A percentile compares a stretch with the other conserved stretches of the same genome.
phyloP scores from a whole-genome alignment of 1,284 basidiomycete genomes.

The Gomphus bonarii region DNA sequence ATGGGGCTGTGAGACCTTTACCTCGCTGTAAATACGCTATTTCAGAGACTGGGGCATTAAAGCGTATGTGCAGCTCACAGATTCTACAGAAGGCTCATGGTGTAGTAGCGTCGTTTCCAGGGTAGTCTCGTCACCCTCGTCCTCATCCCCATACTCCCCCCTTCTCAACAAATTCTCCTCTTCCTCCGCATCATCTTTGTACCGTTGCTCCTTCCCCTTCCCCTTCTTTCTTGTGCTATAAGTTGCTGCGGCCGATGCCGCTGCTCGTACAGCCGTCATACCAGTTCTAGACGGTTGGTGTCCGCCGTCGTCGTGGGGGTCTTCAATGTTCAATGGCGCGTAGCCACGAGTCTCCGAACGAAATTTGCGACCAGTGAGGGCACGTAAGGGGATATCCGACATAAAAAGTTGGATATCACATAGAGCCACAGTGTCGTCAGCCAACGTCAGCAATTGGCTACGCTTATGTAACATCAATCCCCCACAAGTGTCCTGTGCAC shows the following conservation, averaged over 20 bases:
- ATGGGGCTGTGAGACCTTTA: constrained; percentile 8
- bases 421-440: not conserved
- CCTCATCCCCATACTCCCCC: constrained; percentile 11
- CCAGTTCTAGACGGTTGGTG: constrained; percentile 3
- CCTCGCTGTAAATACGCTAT: not conserved
- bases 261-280: constrained; percentile 7
- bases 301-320: constrained; percentile 24
- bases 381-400: constrained; percentile 63
- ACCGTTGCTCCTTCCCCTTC: constrained; percentile 12
- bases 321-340: constrained; percentile 30
- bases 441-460: not conserved
- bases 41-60: not conserved
- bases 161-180: constrained; percentile 16
- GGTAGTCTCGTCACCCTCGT: constrained; percentile 8
- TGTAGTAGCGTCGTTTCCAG: not conserved
- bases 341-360: constrained; percentile 34
- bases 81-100: constrained; percentile 1
- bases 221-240: constrained; percentile 10
- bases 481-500: not conserved
- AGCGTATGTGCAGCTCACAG: not conserved
- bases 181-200: constrained; percentile 15
- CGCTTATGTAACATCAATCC: not conserved
- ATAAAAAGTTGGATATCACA: constrained; percentile 24
- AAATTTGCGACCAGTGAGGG: constrained; percentile 36
- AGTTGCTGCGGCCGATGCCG: constrained; percentile 10